A percentile compares a stretch with the other conserved stretches of the same genome.
Conservation (phyloP, 441 rosid species). For the Adansonia grandidieri region DNA sequence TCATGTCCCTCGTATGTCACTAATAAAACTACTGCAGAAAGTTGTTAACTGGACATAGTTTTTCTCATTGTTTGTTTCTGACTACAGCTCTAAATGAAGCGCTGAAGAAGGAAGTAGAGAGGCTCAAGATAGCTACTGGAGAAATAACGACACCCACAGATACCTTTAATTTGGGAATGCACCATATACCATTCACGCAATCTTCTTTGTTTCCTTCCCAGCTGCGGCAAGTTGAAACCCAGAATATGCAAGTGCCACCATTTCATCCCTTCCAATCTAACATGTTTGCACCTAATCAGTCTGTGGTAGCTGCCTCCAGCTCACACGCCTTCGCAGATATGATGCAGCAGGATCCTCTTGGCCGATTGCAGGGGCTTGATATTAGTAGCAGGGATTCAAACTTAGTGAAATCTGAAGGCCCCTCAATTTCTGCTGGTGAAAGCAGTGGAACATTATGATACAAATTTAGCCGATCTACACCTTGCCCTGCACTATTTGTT, state of each 20-base stretch:
- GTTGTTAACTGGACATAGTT: neutral
- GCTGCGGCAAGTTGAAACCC: slow-evolving; percentile 48
- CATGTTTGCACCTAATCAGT: slow-evolving; percentile 45
- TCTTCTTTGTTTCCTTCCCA: slow-evolving; percentile 58
- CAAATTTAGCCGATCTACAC: slow-evolving; percentile 27
- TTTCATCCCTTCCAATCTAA: slow-evolving; percentile 61
- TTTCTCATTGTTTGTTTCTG: slow-evolving; percentile 15
- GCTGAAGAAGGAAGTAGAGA: slow-evolving; percentile 88
- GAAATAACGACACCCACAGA: slow-evolving; percentile 68
- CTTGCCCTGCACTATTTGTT: slow-evolving; percentile 33
- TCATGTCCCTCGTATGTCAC: neutral
- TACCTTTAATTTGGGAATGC: slow-evolving; percentile 75
- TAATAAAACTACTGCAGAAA: neutral
- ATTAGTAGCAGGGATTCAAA: slow-evolving; percentile 64
- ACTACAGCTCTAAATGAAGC: slow-evolving; percentile 80
- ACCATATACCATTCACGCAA: slow-evolving; percentile 57
- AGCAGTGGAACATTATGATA: slow-evolving; percentile 69
- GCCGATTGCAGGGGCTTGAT: slow-evolving; percentile 83
- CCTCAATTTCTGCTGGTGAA: slow-evolving; percentile 74
- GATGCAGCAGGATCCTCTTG: slow-evolving; percentile 71
- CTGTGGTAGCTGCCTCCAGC: slow-evolving; percentile 41
- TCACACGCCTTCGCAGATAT: slow-evolving; percentile 59
- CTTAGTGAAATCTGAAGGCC: slow-evolving; percentile 71
- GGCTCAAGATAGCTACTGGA: slow-evolving; percentile 83
- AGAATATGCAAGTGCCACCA: slow-evolving; percentile 60